Base-by-base conservation (phyloP, 495 filamentous ascomycete genomes). In the Annulohypoxylon stygium region DNA sequence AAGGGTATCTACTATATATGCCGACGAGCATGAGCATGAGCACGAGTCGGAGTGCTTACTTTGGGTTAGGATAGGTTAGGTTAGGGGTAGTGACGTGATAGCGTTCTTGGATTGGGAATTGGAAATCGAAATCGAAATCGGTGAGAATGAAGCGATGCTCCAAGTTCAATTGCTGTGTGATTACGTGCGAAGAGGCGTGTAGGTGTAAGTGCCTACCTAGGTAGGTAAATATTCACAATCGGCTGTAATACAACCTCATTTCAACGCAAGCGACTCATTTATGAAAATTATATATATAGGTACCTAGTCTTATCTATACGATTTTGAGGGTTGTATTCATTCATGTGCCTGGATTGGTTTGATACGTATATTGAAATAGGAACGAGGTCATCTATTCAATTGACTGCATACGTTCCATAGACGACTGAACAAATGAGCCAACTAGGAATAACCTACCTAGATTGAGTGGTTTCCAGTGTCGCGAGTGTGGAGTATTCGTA, bases 131-230 rank as follows among this genome's bases (percentile, higher is more conserved):
- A 43, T 43, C 10, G 39, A 18, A 43, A 11, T 39, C 18, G 37
- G 18, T 18, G 12, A 60, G 57, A 60, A 60, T 41, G 20, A 60
- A 60, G 36, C 4, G 36, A 25, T 57, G 39, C n/a, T 43, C 14
- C 14, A 30, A 4, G 30, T 30, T 30, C 3, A 6, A 3, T 30
- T 30, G 30, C 30, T 30, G 30, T 6, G 30, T 30, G 30, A n/a
- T n/a, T n/a, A n/a, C n/a, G n/a, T n/a, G n/a, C n/a, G n/a, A n/a
- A n/a, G n/a, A n/a, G n/a, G n/a, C n/a, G n/a, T n/a, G n/a, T n/a
- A n/a, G n/a, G n/a, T n/a, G n/a, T n/a, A n/a, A n/a, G n/a, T n/a
- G n/a, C n/a, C n/a, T n/a, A n/a, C n/a, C n/a, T n/a, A n/a, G n/a
- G n/a, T n/a, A n/a, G n/a, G n/a, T n/a, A n/a, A n/a, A n/a, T n/a